phyloP scores from a whole-genome alignment of 495 filamentous ascomycete genomes.

The Penicillium riverlandense region DNA sequence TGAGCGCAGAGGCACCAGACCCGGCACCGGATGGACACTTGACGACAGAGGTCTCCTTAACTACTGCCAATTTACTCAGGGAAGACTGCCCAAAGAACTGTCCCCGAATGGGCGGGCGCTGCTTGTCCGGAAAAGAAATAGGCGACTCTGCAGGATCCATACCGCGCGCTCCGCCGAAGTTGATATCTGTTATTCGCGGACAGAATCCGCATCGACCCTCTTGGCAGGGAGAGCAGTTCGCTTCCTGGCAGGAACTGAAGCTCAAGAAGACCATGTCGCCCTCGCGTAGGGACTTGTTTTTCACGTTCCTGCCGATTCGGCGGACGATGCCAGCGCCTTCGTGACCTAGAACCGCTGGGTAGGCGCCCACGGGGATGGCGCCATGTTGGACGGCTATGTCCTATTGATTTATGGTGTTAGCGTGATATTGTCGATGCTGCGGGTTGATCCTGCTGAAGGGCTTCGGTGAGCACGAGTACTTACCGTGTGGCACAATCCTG shows the following conservation, averaged over 20 bases:
- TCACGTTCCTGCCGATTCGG: conserved; percentile 33
- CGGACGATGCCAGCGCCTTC: conserved; percentile 46
- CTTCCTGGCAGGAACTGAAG: conserved; percentile 29
- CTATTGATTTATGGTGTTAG: background rate
- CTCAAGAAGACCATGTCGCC: conserved; percentile 43
- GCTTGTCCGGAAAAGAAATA: conserved; percentile 16
- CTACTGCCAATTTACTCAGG: conserved; percentile 30
- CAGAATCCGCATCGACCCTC: conserved; percentile 22
- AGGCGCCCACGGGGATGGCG: conserved; percentile 21
- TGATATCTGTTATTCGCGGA: conserved; percentile 23
- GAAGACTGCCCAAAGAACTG: conserved; percentile 42
- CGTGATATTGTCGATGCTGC: background rate
- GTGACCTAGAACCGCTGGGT: conserved; percentile 42
- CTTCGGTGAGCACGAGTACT: background rate
- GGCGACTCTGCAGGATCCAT: conserved; percentile 6
- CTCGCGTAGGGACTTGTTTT: conserved; percentile 25
- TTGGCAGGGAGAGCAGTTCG: conserved; percentile 16
- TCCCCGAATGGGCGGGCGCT: conserved; percentile 13
- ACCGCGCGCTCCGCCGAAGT: conserved; percentile 27
- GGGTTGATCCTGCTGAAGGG: background rate
- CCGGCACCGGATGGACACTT: conserved; percentile 4
- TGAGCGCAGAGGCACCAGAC: background rate
- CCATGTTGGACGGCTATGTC: conserved; percentile 30
- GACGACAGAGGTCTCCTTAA: conserved; percentile 20
- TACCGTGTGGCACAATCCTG: conserved; percentile 28